Percentiles rank a stretch among this genome's conserved stretches.
Conservation (phyloP, 352 stramenopile genomes). For the Pythium guiyangense region DNA sequence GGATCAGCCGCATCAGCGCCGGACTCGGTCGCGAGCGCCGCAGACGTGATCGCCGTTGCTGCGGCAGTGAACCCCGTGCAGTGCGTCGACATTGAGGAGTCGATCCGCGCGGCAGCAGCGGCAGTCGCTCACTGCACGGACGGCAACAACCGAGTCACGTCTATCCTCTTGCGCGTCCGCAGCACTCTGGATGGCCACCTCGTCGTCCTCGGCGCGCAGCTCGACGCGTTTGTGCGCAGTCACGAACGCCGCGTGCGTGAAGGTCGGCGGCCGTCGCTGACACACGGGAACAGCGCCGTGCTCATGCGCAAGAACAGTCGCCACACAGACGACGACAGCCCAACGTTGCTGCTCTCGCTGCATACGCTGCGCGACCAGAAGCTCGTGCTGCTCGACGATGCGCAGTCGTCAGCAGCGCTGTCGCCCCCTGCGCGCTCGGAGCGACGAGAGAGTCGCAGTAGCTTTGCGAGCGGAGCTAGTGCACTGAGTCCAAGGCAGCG, state of each 20-base stretch:
- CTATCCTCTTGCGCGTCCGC: conserved; percentile 5
- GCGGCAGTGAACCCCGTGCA: conserved; percentile 3
- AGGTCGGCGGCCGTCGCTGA: background rate
- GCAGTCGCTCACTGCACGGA: background rate
- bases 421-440: background rate
- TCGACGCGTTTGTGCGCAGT: conserved; percentile 7
- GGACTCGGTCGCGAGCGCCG: no score
- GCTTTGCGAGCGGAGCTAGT: background rate
- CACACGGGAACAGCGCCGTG: background rate
- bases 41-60: background rate
- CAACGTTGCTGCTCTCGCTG: conserved; percentile 4
- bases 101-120: conserved; percentile 5
- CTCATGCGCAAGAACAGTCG: conserved; percentile 5
- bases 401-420: background rate
- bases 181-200: conserved; percentile 12
- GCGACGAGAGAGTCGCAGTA: background rate
- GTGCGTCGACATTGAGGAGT: conserved; percentile 13
- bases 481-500: background rate
- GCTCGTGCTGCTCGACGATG: background rate
- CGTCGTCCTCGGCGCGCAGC: conserved; percentile 10
- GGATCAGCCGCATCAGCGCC: background rate
- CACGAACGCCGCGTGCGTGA: conserved; percentile 7
- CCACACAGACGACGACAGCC: background rate
- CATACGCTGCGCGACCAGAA: conserved; percentile 12
- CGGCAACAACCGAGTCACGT: conserved; percentile 1